Percentiles rank a stretch among this genome's conserved stretches.
These are phyloP conservation scores for Podosphaera xanthii DNA, from an alignment of 2,329 filamentous ascomycete species.

Conservation along the genomic window DNA sequence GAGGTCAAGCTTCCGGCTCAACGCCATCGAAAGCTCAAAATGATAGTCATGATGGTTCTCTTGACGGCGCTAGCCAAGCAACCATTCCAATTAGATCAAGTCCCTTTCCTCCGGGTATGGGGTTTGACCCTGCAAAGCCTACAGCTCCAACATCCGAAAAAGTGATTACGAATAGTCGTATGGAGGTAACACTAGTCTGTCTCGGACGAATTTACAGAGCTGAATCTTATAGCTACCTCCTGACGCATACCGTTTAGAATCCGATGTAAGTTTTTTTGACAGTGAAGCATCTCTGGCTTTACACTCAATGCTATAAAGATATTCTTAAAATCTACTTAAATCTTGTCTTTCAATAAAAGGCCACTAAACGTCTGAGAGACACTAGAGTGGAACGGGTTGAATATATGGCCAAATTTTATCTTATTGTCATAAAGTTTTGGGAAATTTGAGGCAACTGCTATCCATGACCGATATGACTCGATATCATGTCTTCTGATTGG, in stretches of 20 bases:
- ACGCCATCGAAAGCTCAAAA: not conserved
- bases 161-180: conserved; percentile 20
- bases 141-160: conserved; percentile 6
- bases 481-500: not conserved
- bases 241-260: conserved; percentile 26
- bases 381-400: too few relatives aligned
- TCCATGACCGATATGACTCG: too few relatives aligned
- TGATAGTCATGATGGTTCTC: not conserved
- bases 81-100: not conserved
- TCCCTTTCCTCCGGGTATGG: conserved; percentile 14
- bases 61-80: conserved; percentile 5
- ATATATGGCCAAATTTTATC: too few relatives aligned
- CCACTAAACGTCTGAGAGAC: too few relatives aligned
- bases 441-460: too few relatives aligned
- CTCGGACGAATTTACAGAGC: not conserved
- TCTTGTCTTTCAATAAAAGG: not conserved
- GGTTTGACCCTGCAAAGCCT: conserved; percentile 23
- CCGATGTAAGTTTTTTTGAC: conserved; percentile 15
- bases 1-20: not conserved
- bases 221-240: conserved; percentile 24
- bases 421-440: too few relatives aligned
- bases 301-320: not conserved
- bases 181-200: conserved; percentile 16
- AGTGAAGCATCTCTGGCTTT: not conserved
- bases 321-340: not conserved